A percentile compares a stretch with the other conserved stretches of the same genome.
Evolutionary conservation across 768 basidiomycete genomes (phyloP).

Genomic region (Scleroderma citrinum): DNA sequence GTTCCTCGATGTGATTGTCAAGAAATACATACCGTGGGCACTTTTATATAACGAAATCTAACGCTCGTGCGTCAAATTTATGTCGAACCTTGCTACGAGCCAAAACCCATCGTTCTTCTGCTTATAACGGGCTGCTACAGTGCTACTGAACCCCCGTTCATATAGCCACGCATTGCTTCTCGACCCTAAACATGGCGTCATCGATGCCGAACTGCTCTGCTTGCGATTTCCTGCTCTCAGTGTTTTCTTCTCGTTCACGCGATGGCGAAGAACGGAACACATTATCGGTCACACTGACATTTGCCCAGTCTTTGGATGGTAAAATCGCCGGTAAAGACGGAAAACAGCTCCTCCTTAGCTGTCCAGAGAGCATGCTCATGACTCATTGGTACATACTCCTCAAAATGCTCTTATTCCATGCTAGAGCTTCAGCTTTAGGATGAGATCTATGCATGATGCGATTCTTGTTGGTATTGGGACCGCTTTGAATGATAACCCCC

Average conservation of each 20-base stretch:
- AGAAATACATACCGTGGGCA: no score
- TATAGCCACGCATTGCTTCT: no score
- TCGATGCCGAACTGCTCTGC: neutral
- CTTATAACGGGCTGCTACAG: no score
- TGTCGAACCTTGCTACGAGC: no score
- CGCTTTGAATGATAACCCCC: constrained; percentile 85
- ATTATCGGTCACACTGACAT: constrained; percentile 74
- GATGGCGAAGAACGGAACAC: constrained; percentile 24
- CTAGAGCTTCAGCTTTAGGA: constrained; percentile 41
- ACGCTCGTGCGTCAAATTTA: no score
- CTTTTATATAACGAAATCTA: no score
- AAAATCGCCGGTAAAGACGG: constrained; percentile 78
- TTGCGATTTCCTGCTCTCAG: constrained; percentile 24
- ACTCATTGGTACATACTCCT: constrained; percentile 70
- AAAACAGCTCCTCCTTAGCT: constrained; percentile 75
- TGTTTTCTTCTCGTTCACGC: constrained; percentile 14
- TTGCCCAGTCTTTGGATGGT: constrained; percentile 82
- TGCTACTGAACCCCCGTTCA: no score
- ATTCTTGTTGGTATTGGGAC: constrained; percentile 92
- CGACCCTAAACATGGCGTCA: no score
- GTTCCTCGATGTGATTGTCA: no score
- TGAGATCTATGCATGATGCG: constrained; percentile 88
- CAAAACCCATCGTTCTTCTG: no score
- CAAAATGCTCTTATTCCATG: neutral
- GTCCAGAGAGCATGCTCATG: constrained; percentile 84